These are phyloP conservation scores for Rhodotorula sp. DNA, from an alignment of 1,284 basidiomycete species.

Conservation along the genomic window DNA sequence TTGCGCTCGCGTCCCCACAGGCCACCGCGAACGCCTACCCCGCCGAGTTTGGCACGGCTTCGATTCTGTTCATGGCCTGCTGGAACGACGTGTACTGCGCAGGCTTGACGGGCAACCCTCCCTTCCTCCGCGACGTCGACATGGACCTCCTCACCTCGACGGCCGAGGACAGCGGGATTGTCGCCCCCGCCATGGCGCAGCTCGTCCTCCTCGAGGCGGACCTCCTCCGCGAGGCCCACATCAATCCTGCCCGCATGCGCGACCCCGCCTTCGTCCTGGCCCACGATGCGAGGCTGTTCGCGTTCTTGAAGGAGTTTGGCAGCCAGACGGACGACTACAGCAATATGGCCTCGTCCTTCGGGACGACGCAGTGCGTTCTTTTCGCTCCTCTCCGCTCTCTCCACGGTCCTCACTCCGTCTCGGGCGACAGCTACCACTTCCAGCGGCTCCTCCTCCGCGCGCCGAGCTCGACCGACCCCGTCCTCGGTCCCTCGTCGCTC, in stretches of 20 bases:
- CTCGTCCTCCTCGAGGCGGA: conserved; percentile 4
- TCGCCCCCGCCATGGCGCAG: conserved; percentile 7
- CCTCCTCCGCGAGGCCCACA: background rate
- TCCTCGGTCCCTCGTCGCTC: conserved; percentile 3
- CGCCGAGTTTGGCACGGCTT: background rate
- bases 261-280: background rate
- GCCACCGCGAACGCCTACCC: conserved; percentile 12
- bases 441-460: conserved; percentile 7
- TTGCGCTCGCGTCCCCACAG: background rate
- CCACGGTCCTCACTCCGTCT: background rate
- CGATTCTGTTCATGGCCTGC: conserved; percentile 1
- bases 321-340: background rate
- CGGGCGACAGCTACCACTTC: conserved; percentile 6
- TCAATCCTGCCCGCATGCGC: background rate
- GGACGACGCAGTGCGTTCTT: conserved; percentile 10
- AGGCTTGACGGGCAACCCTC: conserved; percentile 3
- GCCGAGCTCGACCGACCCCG: background rate
- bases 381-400: too few relatives aligned
- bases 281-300: conserved; percentile 4
- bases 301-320: conserved; percentile 5
- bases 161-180: conserved; percentile 5
- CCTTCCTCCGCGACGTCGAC: conserved; percentile 12
- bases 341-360: conserved; percentile 2
- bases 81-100: conserved; percentile 6
- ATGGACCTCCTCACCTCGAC: background rate